phyloP scores from a whole-genome alignment of 352 stramenopile species.

The Phytophthora litchii region DNA sequence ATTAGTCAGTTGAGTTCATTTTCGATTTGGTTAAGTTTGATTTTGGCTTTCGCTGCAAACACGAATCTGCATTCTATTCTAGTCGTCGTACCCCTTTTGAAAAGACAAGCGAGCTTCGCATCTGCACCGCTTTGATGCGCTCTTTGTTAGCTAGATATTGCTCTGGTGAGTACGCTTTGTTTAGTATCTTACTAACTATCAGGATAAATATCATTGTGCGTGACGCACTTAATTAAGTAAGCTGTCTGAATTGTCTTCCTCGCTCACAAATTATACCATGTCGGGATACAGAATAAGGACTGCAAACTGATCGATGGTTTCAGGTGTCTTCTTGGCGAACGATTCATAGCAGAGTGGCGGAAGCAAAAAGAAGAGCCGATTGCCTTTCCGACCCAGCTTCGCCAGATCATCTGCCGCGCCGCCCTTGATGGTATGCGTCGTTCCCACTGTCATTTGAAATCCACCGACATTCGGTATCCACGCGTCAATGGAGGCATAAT shows the following conservation, averaged over 20 bases:
- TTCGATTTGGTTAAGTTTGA: too few species aligned
- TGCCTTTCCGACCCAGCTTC: slow-evolving; percentile 36
- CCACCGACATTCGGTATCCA: slow-evolving; percentile 39
- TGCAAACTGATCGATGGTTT: slow-evolving; percentile 37
- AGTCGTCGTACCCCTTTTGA: too few species aligned
- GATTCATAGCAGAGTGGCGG: slow-evolving; percentile 40
- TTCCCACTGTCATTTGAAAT: slow-evolving; percentile 41
- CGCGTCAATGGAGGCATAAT: slow-evolving; percentile 37
- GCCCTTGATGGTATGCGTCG: slow-evolving; percentile 29
- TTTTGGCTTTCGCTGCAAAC: too few species aligned
- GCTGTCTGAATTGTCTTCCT: too few species aligned
- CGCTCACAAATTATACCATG: too few species aligned
- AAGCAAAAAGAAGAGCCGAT: slow-evolving; percentile 43
- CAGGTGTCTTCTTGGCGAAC: slow-evolving; percentile 38
- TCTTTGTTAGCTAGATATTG: neutral
- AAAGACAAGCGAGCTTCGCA: too few species aligned
- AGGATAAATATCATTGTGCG: slow-evolving; percentile 1
- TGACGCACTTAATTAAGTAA: too few species aligned
- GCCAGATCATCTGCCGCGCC: slow-evolving; percentile 30
- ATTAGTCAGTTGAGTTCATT: too few species aligned
- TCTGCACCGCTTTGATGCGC: neutral
- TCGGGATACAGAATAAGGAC: slow-evolving; percentile 39
- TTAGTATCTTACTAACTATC: neutral
- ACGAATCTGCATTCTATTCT: too few species aligned
- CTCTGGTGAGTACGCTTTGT: neutral